Percentiles rank a stretch among this genome's conserved stretches.
Evolutionary conservation across 139 green algal species (phyloP).

Genomic region (Ulvella scutata): DNA sequence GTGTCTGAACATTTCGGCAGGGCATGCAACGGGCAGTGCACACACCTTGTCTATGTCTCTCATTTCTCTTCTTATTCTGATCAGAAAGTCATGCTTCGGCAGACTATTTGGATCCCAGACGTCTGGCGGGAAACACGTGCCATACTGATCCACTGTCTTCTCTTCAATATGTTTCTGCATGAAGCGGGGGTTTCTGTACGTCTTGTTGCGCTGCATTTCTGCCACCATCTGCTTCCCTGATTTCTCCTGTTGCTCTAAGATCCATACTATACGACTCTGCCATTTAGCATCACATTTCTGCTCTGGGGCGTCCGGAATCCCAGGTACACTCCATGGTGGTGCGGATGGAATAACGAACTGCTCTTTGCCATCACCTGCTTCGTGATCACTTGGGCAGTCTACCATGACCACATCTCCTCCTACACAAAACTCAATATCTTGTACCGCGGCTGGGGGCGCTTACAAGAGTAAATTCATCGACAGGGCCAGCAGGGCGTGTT

Average conservation of each 20-base stretch:
- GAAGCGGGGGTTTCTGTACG: neutral
- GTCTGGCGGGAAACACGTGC: neutral
- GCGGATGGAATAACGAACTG: too few species aligned
- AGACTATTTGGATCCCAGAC: neutral
- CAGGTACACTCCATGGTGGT: neutral
- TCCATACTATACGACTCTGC: neutral
- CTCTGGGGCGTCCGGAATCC: neutral
- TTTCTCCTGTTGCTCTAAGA: neutral
- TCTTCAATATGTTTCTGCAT: conserved; percentile 2
- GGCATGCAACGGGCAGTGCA: too few species aligned
- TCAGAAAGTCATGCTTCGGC: neutral
- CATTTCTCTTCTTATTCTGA: too few species aligned
- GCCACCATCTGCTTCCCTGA: neutral
- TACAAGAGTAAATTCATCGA: too few species aligned
- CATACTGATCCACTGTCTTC: neutral
- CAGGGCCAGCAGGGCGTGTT: too few species aligned
- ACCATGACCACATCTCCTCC: too few species aligned
- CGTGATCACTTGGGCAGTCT: too few species aligned
- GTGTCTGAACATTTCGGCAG: too few species aligned
- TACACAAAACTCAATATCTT: too few species aligned
- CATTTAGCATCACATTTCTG: neutral
- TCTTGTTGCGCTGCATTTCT: neutral
- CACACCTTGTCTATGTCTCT: too few species aligned
- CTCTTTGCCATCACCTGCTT: too few species aligned
- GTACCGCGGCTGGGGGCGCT: too few species aligned